Percentiles rank a stretch among this genome's conserved stretches.
Evolutionary conservation across 495 filamentous ascomycete genomes (phyloP).

Genomic region (Xylaria acuta): DNA sequence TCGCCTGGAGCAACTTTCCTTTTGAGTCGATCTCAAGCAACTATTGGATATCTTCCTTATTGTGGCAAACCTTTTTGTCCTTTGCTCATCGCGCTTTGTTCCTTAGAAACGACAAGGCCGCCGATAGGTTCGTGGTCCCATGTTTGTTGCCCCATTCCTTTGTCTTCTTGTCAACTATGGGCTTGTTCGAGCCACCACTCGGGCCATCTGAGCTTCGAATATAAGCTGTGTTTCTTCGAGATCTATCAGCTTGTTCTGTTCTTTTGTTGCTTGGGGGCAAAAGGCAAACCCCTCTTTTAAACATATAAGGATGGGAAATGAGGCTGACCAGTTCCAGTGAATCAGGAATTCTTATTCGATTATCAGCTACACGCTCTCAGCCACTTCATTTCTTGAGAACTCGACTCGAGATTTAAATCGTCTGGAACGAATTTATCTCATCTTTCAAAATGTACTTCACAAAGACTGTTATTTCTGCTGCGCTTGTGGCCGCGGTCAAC

Average conservation of each 20-base stretch:
- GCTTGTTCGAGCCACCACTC: constrained; percentile 29
- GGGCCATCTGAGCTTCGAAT: neutral
- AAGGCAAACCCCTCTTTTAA: neutral
- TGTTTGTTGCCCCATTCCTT: constrained; percentile 7
- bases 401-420: constrained; percentile 37
- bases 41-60: constrained; percentile 7
- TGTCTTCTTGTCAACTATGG: constrained; percentile 25
- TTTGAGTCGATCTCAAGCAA: constrained; percentile 42
- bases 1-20: constrained; percentile 50
- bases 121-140: constrained; percentile 33
- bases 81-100: constrained; percentile 31
- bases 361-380: constrained; percentile 25
- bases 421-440: constrained; percentile 42
- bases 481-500: constrained; percentile 60
- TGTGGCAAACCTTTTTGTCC: constrained; percentile 18
- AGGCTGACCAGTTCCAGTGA: neutral
- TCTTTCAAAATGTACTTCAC: constrained; percentile 49
- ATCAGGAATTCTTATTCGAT: constrained; percentile 21
- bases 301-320: neutral
- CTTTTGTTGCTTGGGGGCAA: neutral
- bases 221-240: constrained; percentile 1
- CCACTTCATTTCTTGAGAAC: constrained; percentile 34
- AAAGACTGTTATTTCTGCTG: constrained; percentile 42
- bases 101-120: constrained; percentile 32
- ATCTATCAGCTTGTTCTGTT: neutral